Conservation (phyloP, 2,329 filamentous ascomycete species). For the Paraconiothyrium brasiliense region DNA sequence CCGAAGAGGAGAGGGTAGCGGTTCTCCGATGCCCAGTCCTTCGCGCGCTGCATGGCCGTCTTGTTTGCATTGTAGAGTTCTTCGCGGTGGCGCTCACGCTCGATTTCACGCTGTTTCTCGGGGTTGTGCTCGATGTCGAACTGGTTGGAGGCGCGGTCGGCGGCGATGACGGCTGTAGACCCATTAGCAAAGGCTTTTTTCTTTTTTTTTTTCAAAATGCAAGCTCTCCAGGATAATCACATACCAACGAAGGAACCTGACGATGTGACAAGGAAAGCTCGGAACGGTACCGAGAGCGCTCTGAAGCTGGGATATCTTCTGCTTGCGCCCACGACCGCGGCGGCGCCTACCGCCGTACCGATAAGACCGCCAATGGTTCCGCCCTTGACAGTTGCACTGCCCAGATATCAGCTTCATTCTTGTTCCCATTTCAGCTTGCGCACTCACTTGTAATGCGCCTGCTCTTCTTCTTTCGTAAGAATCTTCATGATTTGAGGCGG, state of each 20-base stretch:
- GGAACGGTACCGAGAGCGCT: constrained; percentile 85
- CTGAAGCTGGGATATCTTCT: constrained; percentile 81
- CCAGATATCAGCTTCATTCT: constrained; percentile 21
- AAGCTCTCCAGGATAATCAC: constrained; percentile 17
- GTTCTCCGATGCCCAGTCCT: constrained; percentile 80
- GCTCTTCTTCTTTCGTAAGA: constrained; percentile 91
- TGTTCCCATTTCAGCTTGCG: not conserved
- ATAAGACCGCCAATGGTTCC: constrained; percentile 76
- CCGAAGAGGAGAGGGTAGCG: constrained; percentile 86
- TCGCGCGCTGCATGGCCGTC: constrained; percentile 66
- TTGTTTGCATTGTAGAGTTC: constrained; percentile 62
- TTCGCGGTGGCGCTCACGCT: constrained; percentile 47
- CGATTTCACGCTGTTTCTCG: constrained; percentile 42
- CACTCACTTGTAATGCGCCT: constrained; percentile 78
- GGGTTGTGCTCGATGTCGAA: constrained; percentile 78
- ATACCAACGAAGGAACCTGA: constrained; percentile 79
- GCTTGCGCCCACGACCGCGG: constrained; percentile 73
- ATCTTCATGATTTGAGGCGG: constrained; percentile 77
- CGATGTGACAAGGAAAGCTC: constrained; percentile 87
- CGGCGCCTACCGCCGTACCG: constrained; percentile 73
- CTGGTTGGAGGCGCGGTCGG: constrained; percentile 75
- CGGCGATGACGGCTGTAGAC: constrained; percentile 73
- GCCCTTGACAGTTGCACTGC: constrained; percentile 77
- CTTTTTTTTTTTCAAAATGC: not conserved
- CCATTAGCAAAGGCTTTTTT: constrained; percentile 22